phyloP scores from a whole-genome alignment of 192 early-diverging fungal species.

The Phycomyces nitens region DNA sequence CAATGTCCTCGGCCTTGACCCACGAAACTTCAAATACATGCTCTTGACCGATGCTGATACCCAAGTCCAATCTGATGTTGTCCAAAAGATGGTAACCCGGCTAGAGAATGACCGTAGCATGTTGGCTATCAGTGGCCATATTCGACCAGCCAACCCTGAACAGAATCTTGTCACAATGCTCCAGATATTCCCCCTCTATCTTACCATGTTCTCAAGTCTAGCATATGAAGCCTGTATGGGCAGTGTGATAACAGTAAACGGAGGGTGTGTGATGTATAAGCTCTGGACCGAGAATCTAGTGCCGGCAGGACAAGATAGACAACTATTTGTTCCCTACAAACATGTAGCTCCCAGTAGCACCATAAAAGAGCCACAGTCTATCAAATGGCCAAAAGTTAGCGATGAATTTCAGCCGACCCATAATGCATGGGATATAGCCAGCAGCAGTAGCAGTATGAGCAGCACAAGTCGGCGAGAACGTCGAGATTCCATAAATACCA shows the following conservation, averaged over 20 bases:
- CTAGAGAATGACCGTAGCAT: slow-evolving; percentile 55
- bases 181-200: slow-evolving; percentile 66
- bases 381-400: slow-evolving; percentile 15
- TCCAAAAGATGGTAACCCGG: slow-evolving; percentile 47
- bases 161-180: slow-evolving; percentile 63
- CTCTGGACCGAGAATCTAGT: slow-evolving; percentile 49
- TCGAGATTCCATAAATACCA: background rate
- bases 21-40: slow-evolving; percentile 61
- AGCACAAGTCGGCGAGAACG: background rate
- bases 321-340: background rate
- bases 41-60: slow-evolving; percentile 68
- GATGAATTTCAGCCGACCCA: slow-evolving; percentile 8
- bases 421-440: background rate
- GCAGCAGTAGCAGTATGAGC: background rate
- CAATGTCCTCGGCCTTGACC: slow-evolving; percentile 59
- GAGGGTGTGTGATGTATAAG: slow-evolving; percentile 68
- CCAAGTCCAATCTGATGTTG: slow-evolving; percentile 54
- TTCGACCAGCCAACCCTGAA: slow-evolving; percentile 61
- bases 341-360: background rate
- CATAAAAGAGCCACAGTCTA: background rate
- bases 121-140: slow-evolving; percentile 65
- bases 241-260: slow-evolving; percentile 57
- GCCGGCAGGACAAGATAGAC: background rate
- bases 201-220: slow-evolving; percentile 57
- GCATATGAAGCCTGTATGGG: slow-evolving; percentile 67